Evolutionary conservation across 1,139 yeast species (phyloP), one percentile per base, ranked within the genome.

Genomic region (Taphrina sp.): DNA sequence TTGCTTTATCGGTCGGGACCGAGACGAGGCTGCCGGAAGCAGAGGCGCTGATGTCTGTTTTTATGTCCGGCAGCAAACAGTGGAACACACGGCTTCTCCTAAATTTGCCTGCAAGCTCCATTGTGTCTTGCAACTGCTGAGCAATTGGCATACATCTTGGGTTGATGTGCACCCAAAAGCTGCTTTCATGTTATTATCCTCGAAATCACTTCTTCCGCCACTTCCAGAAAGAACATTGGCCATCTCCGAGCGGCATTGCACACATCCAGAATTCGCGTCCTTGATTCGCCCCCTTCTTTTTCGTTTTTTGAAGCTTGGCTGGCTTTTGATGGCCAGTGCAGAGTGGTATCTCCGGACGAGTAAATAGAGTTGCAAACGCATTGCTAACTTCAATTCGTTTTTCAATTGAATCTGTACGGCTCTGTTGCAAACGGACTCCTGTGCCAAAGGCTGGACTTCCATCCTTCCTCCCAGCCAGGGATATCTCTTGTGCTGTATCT

Each of bases 201-300:
- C n/a, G n/a, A n/a, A n/a, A 22, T 34, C 41, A 36, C 35, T 52
- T 56, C 26, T 54, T 62, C 20, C 58, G 58, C 74, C 74, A 71
- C 47, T 70, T 64, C 58, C 72, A 71, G 58, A 53, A 72, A 31
- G 66, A 63, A 58, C 75, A 72, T 12, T 71, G 62, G 38, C 57
- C 67, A 14, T 61, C 61, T 4, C 60, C 73, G 20, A 64, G 60
- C 0, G 73, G 70, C 39, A 71, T 63, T 5, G 70, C 57, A 46
- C 76, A 72, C 10, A 64, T 63, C 76, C 76, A 72, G 57, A 73
- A 72, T 3, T 65, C 64, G 7, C 74, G 64, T 12, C 75, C 75
- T 44, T 64, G 64, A 58, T 73, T 73, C 10, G 65, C 60, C 1
- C 75, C 75, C 14, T 63, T 61, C 54, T 69, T 71, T 47, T 66